These are phyloP conservation scores for Solanum sitiens DNA, from an alignment of 257 asterid species.

Conservation along the genomic window DNA sequence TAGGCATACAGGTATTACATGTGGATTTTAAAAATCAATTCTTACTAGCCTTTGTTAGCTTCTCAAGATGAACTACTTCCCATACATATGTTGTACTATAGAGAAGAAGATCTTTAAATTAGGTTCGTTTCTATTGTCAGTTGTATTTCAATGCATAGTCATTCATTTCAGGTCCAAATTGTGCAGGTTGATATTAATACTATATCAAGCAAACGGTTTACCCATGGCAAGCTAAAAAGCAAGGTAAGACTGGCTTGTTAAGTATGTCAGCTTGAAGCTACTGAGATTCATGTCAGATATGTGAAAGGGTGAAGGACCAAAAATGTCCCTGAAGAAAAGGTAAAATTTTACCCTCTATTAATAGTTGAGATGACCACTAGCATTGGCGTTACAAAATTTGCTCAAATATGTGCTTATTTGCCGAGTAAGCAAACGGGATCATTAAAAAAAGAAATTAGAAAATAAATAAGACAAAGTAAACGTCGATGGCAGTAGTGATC, in stretches of 20 bases:
- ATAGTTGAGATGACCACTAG: neutral
- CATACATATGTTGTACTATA: neutral
- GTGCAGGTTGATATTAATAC: conserved; percentile 28
- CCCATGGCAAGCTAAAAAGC: conserved; percentile 18
- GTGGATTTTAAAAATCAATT: neutral
- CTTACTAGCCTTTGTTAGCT: neutral
- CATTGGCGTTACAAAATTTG: neutral
- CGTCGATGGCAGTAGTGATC: neutral
- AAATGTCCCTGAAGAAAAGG: neutral
- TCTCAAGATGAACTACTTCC: neutral
- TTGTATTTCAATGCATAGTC: neutral
- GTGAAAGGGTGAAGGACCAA: neutral
- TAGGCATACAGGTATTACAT: neutral
- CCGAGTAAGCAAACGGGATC: neutral
- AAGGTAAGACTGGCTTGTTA: conserved; percentile 24
- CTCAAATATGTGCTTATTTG: neutral
- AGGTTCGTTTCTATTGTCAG: neutral
- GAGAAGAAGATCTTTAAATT: neutral
- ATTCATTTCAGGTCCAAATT: neutral
- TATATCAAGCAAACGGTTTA: conserved; percentile 5
- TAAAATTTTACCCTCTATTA: neutral
- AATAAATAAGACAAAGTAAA: neutral
- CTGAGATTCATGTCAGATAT: neutral
- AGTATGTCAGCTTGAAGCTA: neutral
- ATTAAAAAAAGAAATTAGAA: neutral